Evolutionary conservation across 2,329 filamentous ascomycete species (phyloP).

Genomic region (Juglanconis oblonga): DNA sequence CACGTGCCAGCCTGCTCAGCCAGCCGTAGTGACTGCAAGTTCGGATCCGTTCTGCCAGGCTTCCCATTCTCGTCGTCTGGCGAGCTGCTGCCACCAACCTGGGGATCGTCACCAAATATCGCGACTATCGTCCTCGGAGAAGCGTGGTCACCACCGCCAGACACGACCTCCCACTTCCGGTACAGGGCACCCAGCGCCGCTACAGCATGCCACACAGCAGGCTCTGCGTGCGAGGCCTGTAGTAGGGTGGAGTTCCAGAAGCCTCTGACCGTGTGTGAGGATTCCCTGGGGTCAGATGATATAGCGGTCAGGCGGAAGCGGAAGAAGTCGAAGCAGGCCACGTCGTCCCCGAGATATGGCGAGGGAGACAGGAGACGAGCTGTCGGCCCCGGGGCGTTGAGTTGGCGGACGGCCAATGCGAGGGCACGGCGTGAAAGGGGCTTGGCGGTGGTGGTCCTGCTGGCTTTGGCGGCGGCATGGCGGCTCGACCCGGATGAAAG

Average conservation of each 20-base stretch:
- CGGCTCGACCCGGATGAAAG: background rate
- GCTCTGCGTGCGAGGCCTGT: conserved; percentile 32
- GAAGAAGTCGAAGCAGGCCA: conserved; percentile 33
- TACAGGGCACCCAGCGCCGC: conserved; percentile 35
- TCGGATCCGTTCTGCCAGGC: background rate
- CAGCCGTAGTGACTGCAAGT: conserved; percentile 17
- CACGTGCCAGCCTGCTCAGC: conserved; percentile 24
- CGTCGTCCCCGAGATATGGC: conserved; percentile 4
- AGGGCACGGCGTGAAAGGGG: conserved; percentile 31
- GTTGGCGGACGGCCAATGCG: conserved; percentile 24
- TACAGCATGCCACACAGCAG: conserved; percentile 33
- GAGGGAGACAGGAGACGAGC: conserved; percentile 21
- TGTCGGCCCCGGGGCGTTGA: conserved; percentile 29
- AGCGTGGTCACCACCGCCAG: background rate
- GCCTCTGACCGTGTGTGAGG: conserved; percentile 8
- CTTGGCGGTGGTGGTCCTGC: conserved; percentile 9
- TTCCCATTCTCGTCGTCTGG: background rate
- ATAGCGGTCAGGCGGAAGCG: conserved; percentile 28
- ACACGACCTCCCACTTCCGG: conserved; percentile 22
- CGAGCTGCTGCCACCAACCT: background rate
- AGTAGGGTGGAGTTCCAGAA: conserved; percentile 33
- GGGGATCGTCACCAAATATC: too few relatives aligned
- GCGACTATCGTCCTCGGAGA: background rate
- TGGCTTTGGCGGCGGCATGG: background rate
- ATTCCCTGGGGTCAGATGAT: conserved; percentile 23